Conservation (phyloP, 352 stramenopile species). For the Globisporangium sylvaticum region DNA sequence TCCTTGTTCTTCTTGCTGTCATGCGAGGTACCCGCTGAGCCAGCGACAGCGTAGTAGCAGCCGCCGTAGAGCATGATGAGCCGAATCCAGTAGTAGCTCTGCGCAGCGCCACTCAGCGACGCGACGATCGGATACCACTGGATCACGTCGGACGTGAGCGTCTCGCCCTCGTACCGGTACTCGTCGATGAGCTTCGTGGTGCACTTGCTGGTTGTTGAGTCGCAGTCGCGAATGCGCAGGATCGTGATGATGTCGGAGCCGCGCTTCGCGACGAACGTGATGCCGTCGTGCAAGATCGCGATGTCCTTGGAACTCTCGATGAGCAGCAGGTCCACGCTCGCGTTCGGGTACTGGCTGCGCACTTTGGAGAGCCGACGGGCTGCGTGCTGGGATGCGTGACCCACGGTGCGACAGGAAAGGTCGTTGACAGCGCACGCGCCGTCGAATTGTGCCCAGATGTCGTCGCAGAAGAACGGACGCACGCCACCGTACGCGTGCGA, state of each 20-base stretch:
- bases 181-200: conserved; percentile 1
- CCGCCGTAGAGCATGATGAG: conserved; percentile 1
- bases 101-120: not conserved
- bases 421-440: not conserved
- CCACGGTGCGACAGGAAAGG: not conserved
- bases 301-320: conserved; percentile 9
- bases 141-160: conserved; percentile 7
- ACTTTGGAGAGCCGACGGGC: not conserved
- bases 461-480: conserved; percentile 14
- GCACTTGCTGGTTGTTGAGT: no score
- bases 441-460: conserved; percentile 10
- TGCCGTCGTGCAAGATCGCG: not conserved
- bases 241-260: conserved; percentile 11
- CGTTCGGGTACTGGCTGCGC: not conserved
- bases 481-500: conserved; percentile 5
- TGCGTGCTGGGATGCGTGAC: not conserved
- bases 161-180: conserved; percentile 17
- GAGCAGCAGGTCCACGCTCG: conserved; percentile 9
- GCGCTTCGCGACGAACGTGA: conserved; percentile 9
- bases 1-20: not conserved
- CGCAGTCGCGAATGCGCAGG: conserved; percentile 7
- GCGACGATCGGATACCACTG: conserved; percentile 6
- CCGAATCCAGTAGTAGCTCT: conserved; percentile 15
- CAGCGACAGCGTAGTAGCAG: conserved; percentile 7
- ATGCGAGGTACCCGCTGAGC: no score